A percentile compares a stretch with the other conserved stretches of the same genome.
Evolutionary conservation across 352 stramenopile species (phyloP).

Genomic region (Poterioochromonas sp.): DNA sequence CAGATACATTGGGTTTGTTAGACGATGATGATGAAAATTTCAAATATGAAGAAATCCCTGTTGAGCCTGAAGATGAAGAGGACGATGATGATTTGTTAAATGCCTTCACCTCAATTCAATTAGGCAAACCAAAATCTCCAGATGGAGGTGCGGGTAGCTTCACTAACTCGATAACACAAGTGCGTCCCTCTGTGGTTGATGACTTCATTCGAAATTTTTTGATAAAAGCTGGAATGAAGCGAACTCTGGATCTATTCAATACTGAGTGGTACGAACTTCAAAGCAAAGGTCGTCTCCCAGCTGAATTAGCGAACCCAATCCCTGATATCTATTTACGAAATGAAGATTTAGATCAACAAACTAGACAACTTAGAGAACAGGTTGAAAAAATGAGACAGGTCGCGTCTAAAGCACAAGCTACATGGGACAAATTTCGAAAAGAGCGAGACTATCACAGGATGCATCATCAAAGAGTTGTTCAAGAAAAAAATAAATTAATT

Average conservation of each 20-base stretch:
- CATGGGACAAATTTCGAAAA: slow-evolving; percentile 88
- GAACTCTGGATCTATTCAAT: slow-evolving; percentile 84
- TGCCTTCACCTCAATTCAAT: slow-evolving; percentile 48
- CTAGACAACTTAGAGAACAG: slow-evolving; percentile 58
- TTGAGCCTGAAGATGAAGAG: slow-evolving; percentile 46
- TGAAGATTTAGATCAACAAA: slow-evolving; percentile 73
- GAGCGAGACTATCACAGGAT: slow-evolving; percentile 88
- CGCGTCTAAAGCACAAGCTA: slow-evolving; percentile 68
- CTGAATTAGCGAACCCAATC: slow-evolving; percentile 74
- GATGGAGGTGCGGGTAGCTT: slow-evolving; percentile 34
- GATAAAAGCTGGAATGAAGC: slow-evolving; percentile 76
- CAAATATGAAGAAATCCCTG: slow-evolving; percentile 54
- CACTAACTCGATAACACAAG: slow-evolving; percentile 43
- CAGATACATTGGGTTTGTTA: too few relatives aligned
- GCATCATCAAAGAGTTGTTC: slow-evolving; percentile 84
- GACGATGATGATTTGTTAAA: slow-evolving; percentile 61
- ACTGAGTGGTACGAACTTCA: slow-evolving; percentile 89
- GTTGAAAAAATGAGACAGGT: slow-evolving; percentile 75
- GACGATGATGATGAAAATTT: slow-evolving; percentile 78
- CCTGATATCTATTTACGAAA: slow-evolving; percentile 87
- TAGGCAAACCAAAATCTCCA: slow-evolving; percentile 18
- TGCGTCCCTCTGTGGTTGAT: slow-evolving; percentile 71
- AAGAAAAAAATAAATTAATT: slow-evolving; percentile 84
- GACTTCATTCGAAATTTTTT: slow-evolving; percentile 90
- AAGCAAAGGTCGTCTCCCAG: slow-evolving; percentile 73